Conservation (phyloP, 177 flowering plant species). For the Vitis hybrid region DNA sequence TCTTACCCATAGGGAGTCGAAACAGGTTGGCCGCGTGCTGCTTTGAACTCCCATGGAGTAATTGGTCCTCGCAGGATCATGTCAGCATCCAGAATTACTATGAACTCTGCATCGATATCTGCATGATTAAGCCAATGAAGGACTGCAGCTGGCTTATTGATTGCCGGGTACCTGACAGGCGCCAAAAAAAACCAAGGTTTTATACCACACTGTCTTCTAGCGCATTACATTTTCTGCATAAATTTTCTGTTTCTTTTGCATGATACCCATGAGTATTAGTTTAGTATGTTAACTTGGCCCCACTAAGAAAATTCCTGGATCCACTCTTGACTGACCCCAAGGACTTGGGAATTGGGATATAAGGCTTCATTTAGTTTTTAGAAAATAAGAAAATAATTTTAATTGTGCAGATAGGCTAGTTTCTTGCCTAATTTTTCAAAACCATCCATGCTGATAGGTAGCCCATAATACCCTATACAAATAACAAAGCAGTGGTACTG, state of each 20-base stretch:
- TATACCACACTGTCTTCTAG: too few species aligned
- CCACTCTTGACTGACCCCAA: too few species aligned
- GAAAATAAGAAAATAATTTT: too few species aligned
- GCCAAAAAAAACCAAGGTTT: constrained; percentile 1
- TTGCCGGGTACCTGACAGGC: constrained; percentile 91
- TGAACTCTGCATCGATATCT: constrained; percentile 81
- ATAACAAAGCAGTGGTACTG: neutral
- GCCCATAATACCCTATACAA: neutral
- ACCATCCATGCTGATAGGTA: neutral
- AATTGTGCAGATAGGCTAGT: too few species aligned
- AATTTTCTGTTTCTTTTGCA: too few species aligned
- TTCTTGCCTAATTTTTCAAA: too few species aligned
- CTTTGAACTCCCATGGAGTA: constrained; percentile 98
- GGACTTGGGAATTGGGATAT: too few species aligned
- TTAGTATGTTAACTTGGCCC: too few species aligned
- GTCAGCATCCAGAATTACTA: constrained; percentile 96
- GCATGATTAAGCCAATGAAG: constrained; percentile 97
- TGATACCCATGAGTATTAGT: too few species aligned
- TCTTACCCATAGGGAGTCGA: constrained; percentile 97
- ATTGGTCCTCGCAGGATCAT: constrained; percentile 93
- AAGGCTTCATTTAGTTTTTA: too few species aligned
- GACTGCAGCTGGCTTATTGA: constrained; percentile 96
- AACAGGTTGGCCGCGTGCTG: constrained; percentile 85
- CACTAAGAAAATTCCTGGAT: too few species aligned
- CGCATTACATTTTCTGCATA: too few species aligned